phyloP scores from a whole-genome alignment of 495 filamentous ascomycete genomes.

The Annulohypoxylon stygium region DNA sequence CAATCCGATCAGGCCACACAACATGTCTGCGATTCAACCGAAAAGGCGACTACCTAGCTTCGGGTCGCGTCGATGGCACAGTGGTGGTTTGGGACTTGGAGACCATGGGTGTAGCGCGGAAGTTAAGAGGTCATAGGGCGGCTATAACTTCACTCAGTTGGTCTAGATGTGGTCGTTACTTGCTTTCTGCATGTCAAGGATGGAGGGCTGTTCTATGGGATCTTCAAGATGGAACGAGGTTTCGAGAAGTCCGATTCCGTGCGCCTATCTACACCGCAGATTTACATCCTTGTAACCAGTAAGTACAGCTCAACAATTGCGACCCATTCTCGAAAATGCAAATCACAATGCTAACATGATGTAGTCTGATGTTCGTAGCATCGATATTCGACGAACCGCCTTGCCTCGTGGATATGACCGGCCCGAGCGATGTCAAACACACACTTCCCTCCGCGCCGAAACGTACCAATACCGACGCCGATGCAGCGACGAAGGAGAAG shows the following conservation, averaged over 20 bases:
- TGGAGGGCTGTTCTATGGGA: slow-evolving; percentile 98
- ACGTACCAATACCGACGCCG: slow-evolving; percentile 73
- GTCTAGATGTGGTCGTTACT: slow-evolving; percentile 90
- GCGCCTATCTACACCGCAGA: slow-evolving; percentile 96
- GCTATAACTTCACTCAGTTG: slow-evolving; percentile 94
- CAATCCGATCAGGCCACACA: slow-evolving; percentile 78
- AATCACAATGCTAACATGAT: not conserved
- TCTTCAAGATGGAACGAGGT: slow-evolving; percentile 72
- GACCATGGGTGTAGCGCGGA: slow-evolving; percentile 93
- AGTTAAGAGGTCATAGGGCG: slow-evolving; percentile 89
- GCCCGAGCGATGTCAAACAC: slow-evolving; percentile 73
- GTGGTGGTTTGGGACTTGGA: slow-evolving; percentile 97
- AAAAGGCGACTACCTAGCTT: slow-evolving; percentile 92
- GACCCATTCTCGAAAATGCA: not conserved
- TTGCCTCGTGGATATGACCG: slow-evolving; percentile 83
- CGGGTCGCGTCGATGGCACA: slow-evolving; percentile 91
- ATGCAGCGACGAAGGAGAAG: slow-evolving; percentile 77
- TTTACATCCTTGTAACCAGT: slow-evolving; percentile 93
- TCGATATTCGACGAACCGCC: slow-evolving; percentile 95
- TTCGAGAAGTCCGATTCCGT: slow-evolving; percentile 80
- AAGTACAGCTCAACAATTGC: slow-evolving; percentile 49
- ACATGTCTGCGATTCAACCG: slow-evolving; percentile 88
- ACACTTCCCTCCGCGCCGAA: slow-evolving; percentile 85
- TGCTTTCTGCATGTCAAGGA: slow-evolving; percentile 94
- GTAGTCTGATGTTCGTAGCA: slow-evolving; percentile 82